Evolutionary conservation across 148 eudicot species (phyloP).

Genomic region (Agrostemma githago): DNA sequence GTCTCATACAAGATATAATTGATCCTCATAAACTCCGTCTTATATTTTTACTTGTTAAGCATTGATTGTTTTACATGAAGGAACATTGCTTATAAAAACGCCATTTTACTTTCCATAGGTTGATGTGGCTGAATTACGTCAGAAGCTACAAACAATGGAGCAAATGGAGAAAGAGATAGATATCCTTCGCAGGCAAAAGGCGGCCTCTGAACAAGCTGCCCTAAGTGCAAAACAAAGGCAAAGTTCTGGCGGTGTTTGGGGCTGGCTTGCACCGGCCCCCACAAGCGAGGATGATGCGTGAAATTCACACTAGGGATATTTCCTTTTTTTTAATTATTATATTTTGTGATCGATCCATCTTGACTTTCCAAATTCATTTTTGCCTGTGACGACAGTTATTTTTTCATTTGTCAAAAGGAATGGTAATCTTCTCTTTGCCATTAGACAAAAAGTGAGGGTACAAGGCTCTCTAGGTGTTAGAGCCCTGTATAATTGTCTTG

Average conservation of each 20-base stretch:
- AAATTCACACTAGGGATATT: slow-evolving; percentile 7
- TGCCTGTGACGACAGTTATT: neutral
- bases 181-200: slow-evolving; percentile 85
- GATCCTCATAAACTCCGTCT: neutral
- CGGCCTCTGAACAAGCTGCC: slow-evolving; percentile 92
- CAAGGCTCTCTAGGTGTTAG: slow-evolving; percentile 11
- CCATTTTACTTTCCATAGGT: slow-evolving; percentile 51
- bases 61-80: neutral
- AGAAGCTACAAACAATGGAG: slow-evolving; percentile 92
- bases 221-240: slow-evolving; percentile 66
- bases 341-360: slow-evolving; percentile 13
- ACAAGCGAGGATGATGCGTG: slow-evolving; percentile 42
- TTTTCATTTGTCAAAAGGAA: slow-evolving; percentile 15
- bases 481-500: slow-evolving; percentile 19
- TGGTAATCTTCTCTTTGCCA: neutral
- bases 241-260: slow-evolving; percentile 87
- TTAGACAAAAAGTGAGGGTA: slow-evolving; percentile 15
- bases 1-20: neutral
- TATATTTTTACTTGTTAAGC: neutral
- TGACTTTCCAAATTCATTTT: slow-evolving; percentile 20
- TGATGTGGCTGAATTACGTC: slow-evolving; percentile 87
- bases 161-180: slow-evolving; percentile 86
- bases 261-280: slow-evolving; percentile 91
- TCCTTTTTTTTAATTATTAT: slow-evolving; percentile 8
- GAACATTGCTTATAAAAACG: neutral